Base-by-base conservation (phyloP, 768 basidiomycete species). In the Rhizopogon rudus region DNA sequence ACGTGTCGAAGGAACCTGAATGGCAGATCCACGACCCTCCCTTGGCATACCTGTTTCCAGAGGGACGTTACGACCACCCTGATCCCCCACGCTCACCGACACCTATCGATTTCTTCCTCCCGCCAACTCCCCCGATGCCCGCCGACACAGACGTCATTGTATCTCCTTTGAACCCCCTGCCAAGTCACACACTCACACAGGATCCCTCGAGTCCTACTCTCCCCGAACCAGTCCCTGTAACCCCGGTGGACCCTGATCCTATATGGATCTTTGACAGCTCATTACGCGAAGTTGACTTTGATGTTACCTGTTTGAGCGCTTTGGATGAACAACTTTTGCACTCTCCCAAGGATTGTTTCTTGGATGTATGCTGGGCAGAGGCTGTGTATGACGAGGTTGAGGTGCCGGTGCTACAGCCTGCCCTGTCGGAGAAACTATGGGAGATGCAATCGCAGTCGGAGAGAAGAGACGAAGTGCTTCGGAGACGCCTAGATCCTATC, bases 271-370 rank as follows among this genome's bases (percentile, higher is more conserved):
- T 52, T 44, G 70, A 71, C 28, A 66, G 66, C 31, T 59, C 70
- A 5, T 46, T 59, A 28, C 67, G 67, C 20, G 68, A 68, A 31
- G 65, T 69, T 16, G 67, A 70, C 31, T 55, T 78, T 61, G 73
- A 77, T 59, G 55, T 62, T 1, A 63, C 68, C 1, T 75, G 74
- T 45, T 58, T 77, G 20, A 62, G 70, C 31, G 59, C 60, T 8
- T 63, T 78, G 6, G 77, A 78, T 58, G 69, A 75, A 48, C 67
- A 74, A 39, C 73, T 78, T 4, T 65, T 78, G 1, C 55, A 64
- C 39, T 64, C 68, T n/a, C 77, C 77, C 25, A 46, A 66, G 39
- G 71, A 71, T 16, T 70, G 68, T 13, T 78, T 77, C 56, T 67
- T 66, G 7, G 77, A 76, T 14, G 46, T 70, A 9, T 78, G 77